Percentiles rank a stretch among this genome's conserved stretches.
Evolutionary conservation across 345 rosid species (phyloP).

Genomic region (Camelina hispida): DNA sequence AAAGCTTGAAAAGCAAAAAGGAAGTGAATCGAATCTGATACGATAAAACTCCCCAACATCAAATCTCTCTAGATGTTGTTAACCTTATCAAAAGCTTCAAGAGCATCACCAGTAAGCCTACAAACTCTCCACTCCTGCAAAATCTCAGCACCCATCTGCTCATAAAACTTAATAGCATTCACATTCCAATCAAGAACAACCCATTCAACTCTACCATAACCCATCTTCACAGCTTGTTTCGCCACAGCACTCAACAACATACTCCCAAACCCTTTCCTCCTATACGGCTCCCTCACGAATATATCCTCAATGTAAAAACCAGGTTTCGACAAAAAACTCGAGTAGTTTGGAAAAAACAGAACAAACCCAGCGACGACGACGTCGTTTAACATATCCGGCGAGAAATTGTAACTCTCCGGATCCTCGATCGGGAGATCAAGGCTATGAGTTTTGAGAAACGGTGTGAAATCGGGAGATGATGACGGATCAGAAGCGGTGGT

Average conservation of each 20-base stretch:
- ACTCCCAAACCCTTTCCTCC: slow-evolving; percentile 81
- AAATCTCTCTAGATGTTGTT: slow-evolving; percentile 31
- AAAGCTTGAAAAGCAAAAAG: background rate
- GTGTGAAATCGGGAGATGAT: slow-evolving; percentile 45
- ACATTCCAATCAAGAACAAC: slow-evolving; percentile 90
- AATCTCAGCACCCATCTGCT: slow-evolving; percentile 85
- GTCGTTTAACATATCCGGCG: slow-evolving; percentile 42
- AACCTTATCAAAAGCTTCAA: slow-evolving; percentile 60
- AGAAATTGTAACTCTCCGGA: slow-evolving; percentile 57
- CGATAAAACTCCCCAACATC: background rate
- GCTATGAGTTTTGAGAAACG: slow-evolving; percentile 47
- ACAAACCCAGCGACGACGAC: slow-evolving; percentile 79
- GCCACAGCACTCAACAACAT: slow-evolving; percentile 85
- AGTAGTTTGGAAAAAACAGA: slow-evolving; percentile 79
- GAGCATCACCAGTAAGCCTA: slow-evolving; percentile 84
- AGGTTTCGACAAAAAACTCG: slow-evolving; percentile 68
- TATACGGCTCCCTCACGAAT: slow-evolving; percentile 77
- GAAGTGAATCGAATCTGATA: background rate
- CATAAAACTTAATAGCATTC: slow-evolving; percentile 81
- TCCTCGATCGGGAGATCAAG: slow-evolving; percentile 63
- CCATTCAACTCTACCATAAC: slow-evolving; percentile 91
- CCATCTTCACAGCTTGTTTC: slow-evolving; percentile 83
- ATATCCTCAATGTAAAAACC: slow-evolving; percentile 88
- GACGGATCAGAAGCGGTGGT: background rate
- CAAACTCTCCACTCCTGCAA: slow-evolving; percentile 82